Evolutionary conservation across 2,329 filamentous ascomycete genomes (phyloP).

Genomic region (Biscogniauxia mediterranea): DNA sequence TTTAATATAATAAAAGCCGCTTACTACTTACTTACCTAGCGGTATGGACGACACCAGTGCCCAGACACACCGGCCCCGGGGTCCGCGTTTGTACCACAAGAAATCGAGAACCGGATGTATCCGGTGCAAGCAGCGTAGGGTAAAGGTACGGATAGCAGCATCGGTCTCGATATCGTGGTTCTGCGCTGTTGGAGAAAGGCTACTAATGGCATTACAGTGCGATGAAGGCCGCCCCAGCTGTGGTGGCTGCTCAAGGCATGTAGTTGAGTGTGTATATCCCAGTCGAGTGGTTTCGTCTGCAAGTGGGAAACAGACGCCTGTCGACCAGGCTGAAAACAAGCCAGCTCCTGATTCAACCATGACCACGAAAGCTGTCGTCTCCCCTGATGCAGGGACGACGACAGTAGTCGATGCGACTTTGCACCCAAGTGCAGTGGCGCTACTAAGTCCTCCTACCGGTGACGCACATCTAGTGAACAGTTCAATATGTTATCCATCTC

Average conservation of each 20-base stretch:
- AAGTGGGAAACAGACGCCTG: constrained; percentile 7
- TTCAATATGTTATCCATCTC: constrained; percentile 22
- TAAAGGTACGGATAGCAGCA: constrained; percentile 24
- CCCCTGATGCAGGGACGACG: constrained; percentile 1
- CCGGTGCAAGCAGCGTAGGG: constrained; percentile 32
- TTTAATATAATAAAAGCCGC: too few relatives aligned
- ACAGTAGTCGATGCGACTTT: constrained; percentile 8
- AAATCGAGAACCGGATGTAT: constrained; percentile 32
- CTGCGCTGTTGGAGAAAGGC: not conserved
- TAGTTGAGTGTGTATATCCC: constrained; percentile 32
- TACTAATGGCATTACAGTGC: constrained; percentile 25
- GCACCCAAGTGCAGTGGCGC: constrained; percentile 2
- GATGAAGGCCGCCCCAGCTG: constrained; percentile 32
- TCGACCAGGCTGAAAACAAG: constrained; percentile 11
- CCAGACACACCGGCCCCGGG: constrained; percentile 26
- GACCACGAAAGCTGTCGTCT: not conserved
- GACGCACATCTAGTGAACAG: constrained; percentile 15
- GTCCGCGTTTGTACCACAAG: constrained; percentile 35
- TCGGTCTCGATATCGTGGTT: not conserved
- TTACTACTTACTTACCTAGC: not conserved
- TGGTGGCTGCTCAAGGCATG: constrained; percentile 31
- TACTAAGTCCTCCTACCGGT: constrained; percentile 8
- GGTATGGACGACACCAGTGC: constrained; percentile 17
- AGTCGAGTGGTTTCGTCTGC: constrained; percentile 12
- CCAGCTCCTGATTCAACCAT: constrained; percentile 6